These are phyloP conservation scores for Prunus persica DNA, from an alignment of 306 rosid species.

Conservation along the genomic window Prunus_persica_NCBIv2 NC_034009.1:34158501-34159000, in stretches of 20 bases:
- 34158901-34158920: slow-evolving; percentile 29
- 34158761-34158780: background rate
- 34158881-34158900: slow-evolving; percentile 29
- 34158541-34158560: background rate
- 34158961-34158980: background rate
- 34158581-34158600: background rate
- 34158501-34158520: background rate
- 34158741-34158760: slow-evolving; percentile 31
- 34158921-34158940: background rate
- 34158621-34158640: background rate
- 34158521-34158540: slow-evolving; percentile 11
- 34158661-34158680: background rate
- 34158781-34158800: slow-evolving; percentile 14
- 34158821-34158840: background rate
- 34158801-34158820: slow-evolving; percentile 13
- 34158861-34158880: slow-evolving; percentile 32
- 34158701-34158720: background rate
- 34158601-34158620: background rate
- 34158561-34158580: background rate
- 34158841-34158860: slow-evolving; percentile 3
- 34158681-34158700: background rate
- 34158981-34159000: no score
- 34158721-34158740: slow-evolving; percentile 24
- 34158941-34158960: background rate
- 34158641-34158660: no score